These are phyloP conservation scores for Globisporangium viniferum DNA, from an alignment of 352 stramenopile species.

Conservation along the genomic window DNA sequence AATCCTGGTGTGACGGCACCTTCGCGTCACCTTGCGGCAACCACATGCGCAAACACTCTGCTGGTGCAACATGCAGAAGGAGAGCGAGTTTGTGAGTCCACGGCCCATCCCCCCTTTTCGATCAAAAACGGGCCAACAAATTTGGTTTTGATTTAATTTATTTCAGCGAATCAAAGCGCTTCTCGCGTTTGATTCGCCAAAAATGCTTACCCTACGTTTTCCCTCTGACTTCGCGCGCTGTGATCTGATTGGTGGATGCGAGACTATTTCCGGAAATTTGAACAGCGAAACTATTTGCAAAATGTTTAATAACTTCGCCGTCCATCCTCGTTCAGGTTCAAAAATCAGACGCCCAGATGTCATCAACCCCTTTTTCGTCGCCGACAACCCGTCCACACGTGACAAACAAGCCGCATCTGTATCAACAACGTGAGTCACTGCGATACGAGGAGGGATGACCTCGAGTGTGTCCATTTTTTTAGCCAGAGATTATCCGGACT, in stretches of 20 bases:
- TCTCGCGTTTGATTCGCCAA: constrained; percentile 1
- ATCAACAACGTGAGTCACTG: neutral
- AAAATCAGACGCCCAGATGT: constrained; percentile 12
- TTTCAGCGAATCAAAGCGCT: constrained; percentile 2
- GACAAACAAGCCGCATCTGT: neutral
- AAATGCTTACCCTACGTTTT: constrained; percentile 5
- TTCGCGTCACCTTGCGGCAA: constrained; percentile 2
- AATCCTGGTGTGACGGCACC: neutral
- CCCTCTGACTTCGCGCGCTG: constrained; percentile 29
- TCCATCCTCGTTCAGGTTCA: neutral
- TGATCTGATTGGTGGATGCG: constrained; percentile 39
- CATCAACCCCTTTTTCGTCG: constrained; percentile 9
- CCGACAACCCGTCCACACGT: neutral
- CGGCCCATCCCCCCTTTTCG: neutral
- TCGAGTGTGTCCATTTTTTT: neutral
- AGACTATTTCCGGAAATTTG: constrained; percentile 18
- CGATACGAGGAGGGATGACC: constrained; percentile 10
- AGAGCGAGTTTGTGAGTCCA: neutral
- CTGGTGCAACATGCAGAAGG: constrained; percentile 1
- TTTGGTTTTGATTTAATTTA: neutral
- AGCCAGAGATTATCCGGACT: constrained; percentile 1
- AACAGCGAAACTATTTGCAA: constrained; percentile 8
- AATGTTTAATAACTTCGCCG: constrained; percentile 10
- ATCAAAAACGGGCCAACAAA: neutral
- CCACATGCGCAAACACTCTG: constrained; percentile 8